Base-by-base conservation (phyloP, 176 grass and related monocot species). In the Musa acuminata region DNA sequence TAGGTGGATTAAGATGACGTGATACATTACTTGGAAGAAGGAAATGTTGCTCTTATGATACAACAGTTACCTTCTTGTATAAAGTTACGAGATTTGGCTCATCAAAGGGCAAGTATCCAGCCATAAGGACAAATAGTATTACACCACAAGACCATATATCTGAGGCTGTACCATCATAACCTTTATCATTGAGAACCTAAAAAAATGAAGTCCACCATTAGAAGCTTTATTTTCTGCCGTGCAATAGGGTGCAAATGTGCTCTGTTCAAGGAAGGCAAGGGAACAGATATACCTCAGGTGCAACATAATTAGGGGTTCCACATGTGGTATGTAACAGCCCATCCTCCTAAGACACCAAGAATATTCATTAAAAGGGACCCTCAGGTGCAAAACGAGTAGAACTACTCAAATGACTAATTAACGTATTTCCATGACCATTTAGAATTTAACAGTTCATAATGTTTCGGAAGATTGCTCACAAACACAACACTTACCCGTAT, bases 101-200 rank as follows among this genome's bases (percentile, higher is more conserved):
- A 77, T 99, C 90, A 27, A 99, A 99, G 54, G 95, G 95, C 81
- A 99, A 88, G 77, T 89, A 99, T 67, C 95, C 90, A 35, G 90
- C 88, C 90, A 99, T 91, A 51, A 99, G 88, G 75, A 99, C 95
- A 83, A 99, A 99, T 72, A 99, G 82, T 76, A 99, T 99, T 71
- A 99, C 82, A 69, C 95, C 90, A 66, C 95, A 99, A 17, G 95
- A 99, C 95, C 95, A 99, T 76, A 94, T 58, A 55, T 99, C 95
- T 80, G 95, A 92, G 78, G 90, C 73, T 75, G 69, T 91, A 75
- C 90, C 95, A 80, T 94, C 79, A 75, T 99, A 99, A 67, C 95
- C 95, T 94, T 94, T 99, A 75, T 93, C 95, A 86, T 79, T 83
- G 63, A 99, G 86, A 13, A 99, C 95, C 95, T 99, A 60, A 82